phyloP scores from a whole-genome alignment of 2,329 filamentous ascomycete species.

The Cercospora brassicicola region DNA sequence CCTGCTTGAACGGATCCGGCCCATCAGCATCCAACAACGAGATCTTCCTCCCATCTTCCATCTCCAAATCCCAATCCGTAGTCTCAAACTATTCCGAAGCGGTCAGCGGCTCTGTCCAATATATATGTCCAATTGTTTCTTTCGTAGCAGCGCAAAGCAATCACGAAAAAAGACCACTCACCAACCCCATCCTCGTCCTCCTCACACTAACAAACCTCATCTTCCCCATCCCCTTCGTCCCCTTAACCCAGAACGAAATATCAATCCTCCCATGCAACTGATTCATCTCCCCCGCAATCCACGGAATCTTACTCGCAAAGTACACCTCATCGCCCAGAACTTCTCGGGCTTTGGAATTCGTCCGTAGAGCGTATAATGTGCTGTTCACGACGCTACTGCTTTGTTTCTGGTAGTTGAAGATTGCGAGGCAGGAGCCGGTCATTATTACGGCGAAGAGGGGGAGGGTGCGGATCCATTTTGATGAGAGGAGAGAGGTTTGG shows the following conservation, averaged over 20 bases:
- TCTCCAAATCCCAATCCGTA: constrained; percentile 81
- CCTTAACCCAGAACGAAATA: constrained; percentile 83
- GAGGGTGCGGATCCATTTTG: constrained; percentile 59
- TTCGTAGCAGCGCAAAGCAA: not conserved
- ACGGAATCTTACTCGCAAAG: constrained; percentile 51
- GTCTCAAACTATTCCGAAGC: constrained; percentile 70
- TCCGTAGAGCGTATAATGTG: constrained; percentile 88
- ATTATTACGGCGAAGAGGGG: constrained; percentile 78
- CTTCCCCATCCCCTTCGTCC: constrained; percentile 66
- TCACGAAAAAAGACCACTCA: constrained; percentile 40
- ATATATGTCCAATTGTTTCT: not conserved
- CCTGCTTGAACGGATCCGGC: constrained; percentile 62
- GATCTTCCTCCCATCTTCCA: constrained; percentile 64
- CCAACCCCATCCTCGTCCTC: constrained; percentile 61
- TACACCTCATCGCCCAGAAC: constrained; percentile 71
- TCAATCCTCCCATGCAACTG: constrained; percentile 89
- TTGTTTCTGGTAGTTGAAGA: constrained; percentile 99
- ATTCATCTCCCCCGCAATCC: constrained; percentile 70
- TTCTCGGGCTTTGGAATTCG: constrained; percentile 70
- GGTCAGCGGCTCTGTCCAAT: constrained; percentile 3
- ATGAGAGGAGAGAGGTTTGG: constrained; percentile 23
- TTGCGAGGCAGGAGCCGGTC: constrained; percentile 70
- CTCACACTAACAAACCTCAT: constrained; percentile 81
- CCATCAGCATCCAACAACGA: constrained; percentile 68
- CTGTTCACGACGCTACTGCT: constrained; percentile 77